Base-by-base conservation (phyloP, 495 filamentous ascomycete genomes). In the Lasiosphaeria hispida region DNA sequence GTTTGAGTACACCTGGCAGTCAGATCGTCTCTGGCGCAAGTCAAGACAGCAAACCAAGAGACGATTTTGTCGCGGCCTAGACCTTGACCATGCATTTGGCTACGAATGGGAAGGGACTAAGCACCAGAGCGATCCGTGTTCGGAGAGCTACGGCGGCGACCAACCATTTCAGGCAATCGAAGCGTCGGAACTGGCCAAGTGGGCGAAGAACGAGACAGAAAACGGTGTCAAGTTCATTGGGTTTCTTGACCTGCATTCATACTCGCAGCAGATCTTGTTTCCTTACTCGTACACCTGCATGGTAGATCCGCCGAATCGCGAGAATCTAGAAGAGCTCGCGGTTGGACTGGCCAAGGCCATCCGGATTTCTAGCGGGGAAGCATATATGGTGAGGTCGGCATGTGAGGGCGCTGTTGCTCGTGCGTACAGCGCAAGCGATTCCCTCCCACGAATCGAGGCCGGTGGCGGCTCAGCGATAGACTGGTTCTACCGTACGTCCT, bases 11-110 rank as follows among this genome's bases (percentile, higher is more conserved):
- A 91, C 88, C 2, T 98, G 92, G 92, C 85, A 95, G 57, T 81
- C 79, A 7, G 94, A 98, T 68, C 87, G 94, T 7, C 75, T 98
- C 0, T 98, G 94, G 94, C 88, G 93, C 62, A 98, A 97, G 75
- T 96, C 94, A 59, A 80, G 94, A 38, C 94, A 97, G 64, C 80
- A 83, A 34, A 97, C 92, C 3, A 85, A 82, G 50, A 80, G 95
- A 57, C 83, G 85, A 15, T 90, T 91, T 69, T 98, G 94, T 68
- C 86, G 80, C 8, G 94, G 94, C 2, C 73, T 96, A 35, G 94
- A 98, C 71, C 78, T 98, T 33, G 94, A 97, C 62, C 89, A 92
- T 36, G 79, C 87, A 1, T 98, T 88, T 71, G 82, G 85, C 10
- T 96, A 87, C 66, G 83, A 89, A 64, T 98, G 93, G 91, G 86